These are phyloP conservation scores for Rhizophagus clarus DNA, from an alignment of 192 early-diverging fungal species.

Conservation along the genomic window DNA sequence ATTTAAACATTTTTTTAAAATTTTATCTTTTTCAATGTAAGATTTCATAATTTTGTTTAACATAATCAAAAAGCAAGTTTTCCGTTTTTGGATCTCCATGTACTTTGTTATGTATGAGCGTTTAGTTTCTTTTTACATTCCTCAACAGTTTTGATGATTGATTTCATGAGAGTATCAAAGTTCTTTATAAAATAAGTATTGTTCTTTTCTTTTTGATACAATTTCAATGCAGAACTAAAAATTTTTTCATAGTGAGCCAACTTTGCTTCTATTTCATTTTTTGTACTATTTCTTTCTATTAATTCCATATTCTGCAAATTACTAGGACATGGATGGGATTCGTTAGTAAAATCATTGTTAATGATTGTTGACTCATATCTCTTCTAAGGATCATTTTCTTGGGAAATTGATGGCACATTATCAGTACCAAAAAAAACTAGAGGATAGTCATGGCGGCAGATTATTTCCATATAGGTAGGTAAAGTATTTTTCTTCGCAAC, in stretches of 20 bases:
- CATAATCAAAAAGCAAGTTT: no score
- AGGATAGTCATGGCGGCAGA: background rate
- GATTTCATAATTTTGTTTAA: no score
- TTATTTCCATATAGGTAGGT: conserved; percentile 1
- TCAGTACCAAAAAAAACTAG: conserved; percentile 6
- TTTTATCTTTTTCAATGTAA: no score
- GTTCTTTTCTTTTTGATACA: background rate
- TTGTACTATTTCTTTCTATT: conserved; percentile 16
- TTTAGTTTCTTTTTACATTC: no score
- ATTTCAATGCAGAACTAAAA: background rate
- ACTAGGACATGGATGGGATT: background rate
- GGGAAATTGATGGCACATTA: background rate
- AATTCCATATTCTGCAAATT: background rate
- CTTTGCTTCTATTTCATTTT: conserved; percentile 1
- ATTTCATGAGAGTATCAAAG: no score
- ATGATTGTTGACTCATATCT: background rate
- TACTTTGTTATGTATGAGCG: no score
- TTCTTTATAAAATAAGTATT: no score
- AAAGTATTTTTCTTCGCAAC: background rate
- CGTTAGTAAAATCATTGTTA: background rate
- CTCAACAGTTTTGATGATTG: no score
- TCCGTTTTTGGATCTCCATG: no score
- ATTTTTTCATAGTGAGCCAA: conserved; percentile 12
- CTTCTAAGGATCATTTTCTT: conserved; percentile 4
- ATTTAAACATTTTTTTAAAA: no score